Conservation (phyloP, 805 yeast genomes). For the Yamadazyma kitorensis region DNA sequence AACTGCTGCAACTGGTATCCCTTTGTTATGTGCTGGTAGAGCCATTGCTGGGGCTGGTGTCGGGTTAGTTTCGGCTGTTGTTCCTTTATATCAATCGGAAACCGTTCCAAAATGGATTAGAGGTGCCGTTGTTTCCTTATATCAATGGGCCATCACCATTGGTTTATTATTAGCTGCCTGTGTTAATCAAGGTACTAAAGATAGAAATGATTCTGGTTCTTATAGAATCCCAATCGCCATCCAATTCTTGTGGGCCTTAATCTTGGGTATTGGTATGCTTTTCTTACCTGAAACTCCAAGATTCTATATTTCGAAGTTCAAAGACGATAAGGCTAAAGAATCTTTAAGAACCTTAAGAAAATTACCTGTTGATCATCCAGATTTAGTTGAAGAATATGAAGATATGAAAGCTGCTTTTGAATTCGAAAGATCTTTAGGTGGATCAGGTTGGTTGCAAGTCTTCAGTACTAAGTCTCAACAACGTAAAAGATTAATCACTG, state of each 20-base stretch:
- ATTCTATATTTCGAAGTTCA: slow-evolving; percentile 30
- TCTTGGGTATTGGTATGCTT: slow-evolving; percentile 33
- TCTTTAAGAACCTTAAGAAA: slow-evolving; percentile 33
- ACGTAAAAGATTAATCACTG: slow-evolving; percentile 46
- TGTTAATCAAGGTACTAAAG: slow-evolving; percentile 36
- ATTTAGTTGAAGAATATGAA: slow-evolving; percentile 65
- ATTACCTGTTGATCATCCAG: slow-evolving; percentile 66
- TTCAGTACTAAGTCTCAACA: slow-evolving; percentile 61
- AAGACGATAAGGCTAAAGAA: slow-evolving; percentile 27
- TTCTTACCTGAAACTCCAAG: slow-evolving; percentile 41
- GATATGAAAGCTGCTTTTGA: slow-evolving; percentile 76
- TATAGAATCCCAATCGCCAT: slow-evolving; percentile 42
- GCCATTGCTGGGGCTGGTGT: slow-evolving; percentile 43
- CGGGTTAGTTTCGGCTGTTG: slow-evolving; percentile 39
- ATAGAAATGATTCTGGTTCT: slow-evolving; percentile 35
- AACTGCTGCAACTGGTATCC: slow-evolving; percentile 32
- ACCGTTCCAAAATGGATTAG: slow-evolving; percentile 41
- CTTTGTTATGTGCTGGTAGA: slow-evolving; percentile 41
- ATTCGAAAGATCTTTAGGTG: slow-evolving; percentile 59
- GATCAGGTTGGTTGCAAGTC: slow-evolving; percentile 51
- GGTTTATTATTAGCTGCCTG: slow-evolving; percentile 39
- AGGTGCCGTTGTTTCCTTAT: slow-evolving; percentile 42
- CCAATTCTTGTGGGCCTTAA: slow-evolving; percentile 38
- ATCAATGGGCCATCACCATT: slow-evolving; percentile 41
- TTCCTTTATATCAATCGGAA: slow-evolving; percentile 42